Conservation (phyloP, 2,329 filamentous ascomycete species). For the Fusarium sacchari region DNA sequence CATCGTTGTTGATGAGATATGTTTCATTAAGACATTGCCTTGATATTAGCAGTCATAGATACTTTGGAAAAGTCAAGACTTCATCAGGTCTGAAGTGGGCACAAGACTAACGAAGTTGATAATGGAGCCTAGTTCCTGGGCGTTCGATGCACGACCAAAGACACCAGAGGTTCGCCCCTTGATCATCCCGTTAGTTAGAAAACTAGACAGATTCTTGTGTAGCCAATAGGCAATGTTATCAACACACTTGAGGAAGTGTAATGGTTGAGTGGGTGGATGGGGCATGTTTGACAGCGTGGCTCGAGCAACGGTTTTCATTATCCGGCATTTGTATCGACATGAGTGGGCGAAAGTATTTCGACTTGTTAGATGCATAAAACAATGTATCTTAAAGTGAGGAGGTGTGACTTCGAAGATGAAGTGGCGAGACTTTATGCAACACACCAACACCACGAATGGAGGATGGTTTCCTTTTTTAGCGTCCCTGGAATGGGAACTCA, state of each 20-base stretch:
- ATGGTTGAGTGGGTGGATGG: not conserved
- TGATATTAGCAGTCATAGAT: not conserved
- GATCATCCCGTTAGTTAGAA: conserved; percentile 20
- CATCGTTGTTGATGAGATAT: not conserved
- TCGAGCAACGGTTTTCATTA: not conserved
- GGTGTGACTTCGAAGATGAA: not conserved
- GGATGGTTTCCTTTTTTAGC: conserved; percentile 7
- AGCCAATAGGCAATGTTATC: not conserved
- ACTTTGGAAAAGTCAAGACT: not conserved
- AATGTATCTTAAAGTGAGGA: not conserved
- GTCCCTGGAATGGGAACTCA: conserved; percentile 1
- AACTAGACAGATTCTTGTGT: not conserved
- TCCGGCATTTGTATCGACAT: not conserved
- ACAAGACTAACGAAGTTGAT: not conserved
- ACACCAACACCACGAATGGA: conserved; percentile 3
- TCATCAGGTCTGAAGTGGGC: not conserved
- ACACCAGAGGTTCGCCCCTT: not conserved
- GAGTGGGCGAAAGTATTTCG: not conserved
- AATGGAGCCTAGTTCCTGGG: not conserved
- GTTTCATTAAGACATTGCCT: not conserved
- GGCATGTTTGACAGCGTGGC: not conserved
- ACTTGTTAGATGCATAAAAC: not conserved
- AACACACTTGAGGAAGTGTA: not conserved
- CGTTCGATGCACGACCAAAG: conserved; percentile 6
- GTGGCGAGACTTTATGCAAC: conserved; percentile 6